Percentiles rank a stretch among this genome's conserved stretches.
These are phyloP conservation scores for Xenoacremonium recifei DNA, from an alignment of 2,329 filamentous ascomycete genomes.

Conservation along the genomic window DNA sequence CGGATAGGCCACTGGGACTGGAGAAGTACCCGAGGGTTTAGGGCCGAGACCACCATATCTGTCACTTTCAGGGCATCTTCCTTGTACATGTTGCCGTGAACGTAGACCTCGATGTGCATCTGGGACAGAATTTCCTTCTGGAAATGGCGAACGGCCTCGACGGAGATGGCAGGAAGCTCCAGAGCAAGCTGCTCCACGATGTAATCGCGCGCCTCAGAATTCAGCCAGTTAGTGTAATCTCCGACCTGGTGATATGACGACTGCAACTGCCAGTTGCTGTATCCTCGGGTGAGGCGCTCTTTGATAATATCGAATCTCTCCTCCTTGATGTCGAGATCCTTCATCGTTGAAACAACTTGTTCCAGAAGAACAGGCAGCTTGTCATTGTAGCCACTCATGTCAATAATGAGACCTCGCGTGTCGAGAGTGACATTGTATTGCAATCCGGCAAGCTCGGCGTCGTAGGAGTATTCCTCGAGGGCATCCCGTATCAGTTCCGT, in stretches of 20 bases:
- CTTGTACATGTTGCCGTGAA: slow-evolving; percentile 91
- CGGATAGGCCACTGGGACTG: slow-evolving; percentile 76
- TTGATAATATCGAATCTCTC: slow-evolving; percentile 91
- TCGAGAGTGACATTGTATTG: slow-evolving; percentile 77
- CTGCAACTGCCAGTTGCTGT: slow-evolving; percentile 84
- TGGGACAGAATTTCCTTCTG: slow-evolving; percentile 79
- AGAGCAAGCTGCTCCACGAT: slow-evolving; percentile 76
- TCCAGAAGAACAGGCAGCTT: slow-evolving; percentile 89
- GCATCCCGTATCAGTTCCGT: slow-evolving; percentile 85
- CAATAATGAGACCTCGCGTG: slow-evolving; percentile 71
- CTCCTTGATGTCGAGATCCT: slow-evolving; percentile 78
- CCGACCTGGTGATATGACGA: slow-evolving; percentile 88
- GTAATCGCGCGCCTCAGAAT: slow-evolving; percentile 67
- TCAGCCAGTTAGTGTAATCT: slow-evolving; percentile 79
- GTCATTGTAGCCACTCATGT: slow-evolving; percentile 90
- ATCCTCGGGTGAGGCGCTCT: slow-evolving; percentile 72
- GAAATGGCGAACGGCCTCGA: slow-evolving; percentile 73
- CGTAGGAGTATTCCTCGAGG: slow-evolving; percentile 90
- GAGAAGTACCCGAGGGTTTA: slow-evolving; percentile 73
- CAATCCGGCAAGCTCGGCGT: slow-evolving; percentile 88
- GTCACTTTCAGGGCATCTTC: slow-evolving; percentile 87
- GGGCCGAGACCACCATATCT: slow-evolving; percentile 73
- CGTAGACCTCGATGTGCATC: slow-evolving; percentile 82
- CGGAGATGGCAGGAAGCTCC: slow-evolving; percentile 73
- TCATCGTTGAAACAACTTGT: slow-evolving; percentile 81